phyloP scores from a whole-genome alignment of 495 filamentous ascomycete genomes.

The Aspergillus saccharolyticus region DNA sequence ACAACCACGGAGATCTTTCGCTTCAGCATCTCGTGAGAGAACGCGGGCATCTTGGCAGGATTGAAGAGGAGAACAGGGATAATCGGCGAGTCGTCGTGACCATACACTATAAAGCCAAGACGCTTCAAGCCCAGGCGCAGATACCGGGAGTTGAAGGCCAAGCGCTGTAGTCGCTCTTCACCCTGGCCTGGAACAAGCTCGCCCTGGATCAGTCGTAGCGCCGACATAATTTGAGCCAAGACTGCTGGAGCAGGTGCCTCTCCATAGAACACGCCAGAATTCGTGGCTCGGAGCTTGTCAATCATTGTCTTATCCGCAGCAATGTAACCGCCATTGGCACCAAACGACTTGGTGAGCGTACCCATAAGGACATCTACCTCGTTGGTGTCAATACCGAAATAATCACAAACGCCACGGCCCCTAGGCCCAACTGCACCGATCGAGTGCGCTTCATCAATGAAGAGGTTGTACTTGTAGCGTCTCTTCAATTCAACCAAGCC shows the following conservation, averaged over 20 bases:
- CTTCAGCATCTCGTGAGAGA: slow-evolving; percentile 95
- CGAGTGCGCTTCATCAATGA: slow-evolving; percentile 95
- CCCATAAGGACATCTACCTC: slow-evolving; percentile 98
- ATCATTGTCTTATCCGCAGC: slow-evolving; percentile 88
- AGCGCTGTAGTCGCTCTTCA: slow-evolving; percentile 89
- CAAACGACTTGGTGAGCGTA: slow-evolving; percentile 96
- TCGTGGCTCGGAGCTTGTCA: slow-evolving; percentile 78
- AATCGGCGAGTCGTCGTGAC: slow-evolving; percentile 96
- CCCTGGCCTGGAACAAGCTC: slow-evolving; percentile 87
- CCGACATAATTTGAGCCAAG: slow-evolving; percentile 78
- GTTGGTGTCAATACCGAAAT: slow-evolving; percentile 81
- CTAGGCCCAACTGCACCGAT: slow-evolving; percentile 85
- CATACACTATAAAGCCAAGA: slow-evolving; percentile 93
- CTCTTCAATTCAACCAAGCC: slow-evolving; percentile 79
- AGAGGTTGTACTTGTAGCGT: slow-evolving; percentile 94
- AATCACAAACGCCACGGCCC: slow-evolving; percentile 93
- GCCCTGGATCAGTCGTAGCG: slow-evolving; percentile 81
- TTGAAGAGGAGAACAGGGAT: slow-evolving; percentile 92
- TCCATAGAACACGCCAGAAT: slow-evolving; percentile 81
- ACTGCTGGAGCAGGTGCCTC: slow-evolving; percentile 85
- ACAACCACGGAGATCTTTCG: slow-evolving; percentile 98
- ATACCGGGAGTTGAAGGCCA: slow-evolving; percentile 98
- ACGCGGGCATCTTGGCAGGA: slow-evolving; percentile 95
- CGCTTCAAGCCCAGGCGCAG: slow-evolving; percentile 94
- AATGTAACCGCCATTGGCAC: slow-evolving; percentile 95